Evolutionary conservation across 208 protist species (phyloP).

Genomic region (Leishmania tarentolae): DNA sequence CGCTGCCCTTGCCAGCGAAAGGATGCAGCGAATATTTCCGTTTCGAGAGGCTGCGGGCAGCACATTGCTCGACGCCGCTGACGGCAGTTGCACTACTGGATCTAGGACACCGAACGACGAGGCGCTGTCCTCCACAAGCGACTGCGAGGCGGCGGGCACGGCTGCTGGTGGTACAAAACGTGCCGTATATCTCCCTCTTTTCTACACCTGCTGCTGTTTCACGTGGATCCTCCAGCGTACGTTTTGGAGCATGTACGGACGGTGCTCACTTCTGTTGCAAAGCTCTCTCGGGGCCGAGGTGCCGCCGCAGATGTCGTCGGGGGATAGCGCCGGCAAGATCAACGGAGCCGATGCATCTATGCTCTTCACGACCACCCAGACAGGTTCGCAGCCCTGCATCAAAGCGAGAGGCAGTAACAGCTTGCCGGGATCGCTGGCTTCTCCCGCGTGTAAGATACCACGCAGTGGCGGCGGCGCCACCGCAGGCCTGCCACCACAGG

Average conservation of each 20-base stretch:
- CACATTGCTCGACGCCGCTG: constrained; percentile 14
- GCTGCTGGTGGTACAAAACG: constrained; percentile 15
- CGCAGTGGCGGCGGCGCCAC: neutral
- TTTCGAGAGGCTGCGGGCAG: constrained; percentile 13
- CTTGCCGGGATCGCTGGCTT: neutral
- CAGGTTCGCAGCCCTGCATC: constrained; percentile 7
- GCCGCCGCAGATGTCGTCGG: constrained; percentile 16
- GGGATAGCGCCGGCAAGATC: neutral
- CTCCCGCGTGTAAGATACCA: neutral
- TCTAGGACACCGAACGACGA: constrained; percentile 19
- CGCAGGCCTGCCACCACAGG: constrained; percentile 2
- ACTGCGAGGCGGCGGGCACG: constrained; percentile 3
- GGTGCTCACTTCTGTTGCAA: constrained; percentile 65
- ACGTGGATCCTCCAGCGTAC: constrained; percentile 67
- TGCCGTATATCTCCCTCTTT: constrained; percentile 30
- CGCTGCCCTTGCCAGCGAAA: neutral
- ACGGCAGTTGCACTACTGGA: constrained; percentile 8
- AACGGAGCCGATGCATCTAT: neutral
- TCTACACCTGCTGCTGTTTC: constrained; percentile 63
- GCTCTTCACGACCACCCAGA: constrained; percentile 16
- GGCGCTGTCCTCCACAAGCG: constrained; percentile 22
- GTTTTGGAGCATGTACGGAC: constrained; percentile 62
- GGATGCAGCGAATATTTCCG: constrained; percentile 15
- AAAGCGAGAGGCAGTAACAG: neutral
- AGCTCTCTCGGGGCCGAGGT: constrained; percentile 42